These are phyloP conservation scores for Pseudognaphalium luteoalbum DNA, from an alignment of 129 eudicot species.

Conservation along the genomic window DNA sequence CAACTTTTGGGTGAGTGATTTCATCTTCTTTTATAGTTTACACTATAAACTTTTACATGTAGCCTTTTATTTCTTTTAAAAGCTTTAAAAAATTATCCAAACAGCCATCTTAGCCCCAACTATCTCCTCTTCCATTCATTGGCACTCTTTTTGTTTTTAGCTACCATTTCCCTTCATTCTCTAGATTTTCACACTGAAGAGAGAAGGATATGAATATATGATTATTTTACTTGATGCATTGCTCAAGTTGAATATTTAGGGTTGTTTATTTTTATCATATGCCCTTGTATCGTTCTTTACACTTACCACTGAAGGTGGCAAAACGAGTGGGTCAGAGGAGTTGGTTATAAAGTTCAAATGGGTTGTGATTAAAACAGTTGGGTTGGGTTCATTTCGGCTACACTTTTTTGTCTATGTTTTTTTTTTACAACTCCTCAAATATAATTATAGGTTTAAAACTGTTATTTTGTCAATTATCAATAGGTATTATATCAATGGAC, in stretches of 20 bases:
- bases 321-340: not conserved
- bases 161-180: not conserved
- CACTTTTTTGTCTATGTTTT: too few species aligned
- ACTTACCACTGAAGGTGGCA: not conserved
- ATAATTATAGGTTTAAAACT: too few species aligned
- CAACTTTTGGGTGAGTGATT: too few species aligned
- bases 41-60: not conserved
- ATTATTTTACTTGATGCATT: constrained; percentile 3
- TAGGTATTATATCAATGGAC: too few species aligned
- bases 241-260: not conserved
- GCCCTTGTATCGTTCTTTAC: not conserved
- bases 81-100: not conserved
- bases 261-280: not conserved
- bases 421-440: too few species aligned
- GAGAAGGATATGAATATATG: not conserved
- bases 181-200: not conserved
- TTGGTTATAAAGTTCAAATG: too few species aligned
- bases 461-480: too few species aligned
- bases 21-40: too few species aligned
- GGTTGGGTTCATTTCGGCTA: too few species aligned
- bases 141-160: not conserved
- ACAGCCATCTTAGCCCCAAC: not conserved
- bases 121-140: not conserved
- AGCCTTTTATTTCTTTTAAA: not conserved
- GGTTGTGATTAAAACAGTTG: too few species aligned